These are phyloP conservation scores for Earliella scabrosa DNA, from an alignment of 1,284 basidiomycete species.

Conservation along the genomic window DNA sequence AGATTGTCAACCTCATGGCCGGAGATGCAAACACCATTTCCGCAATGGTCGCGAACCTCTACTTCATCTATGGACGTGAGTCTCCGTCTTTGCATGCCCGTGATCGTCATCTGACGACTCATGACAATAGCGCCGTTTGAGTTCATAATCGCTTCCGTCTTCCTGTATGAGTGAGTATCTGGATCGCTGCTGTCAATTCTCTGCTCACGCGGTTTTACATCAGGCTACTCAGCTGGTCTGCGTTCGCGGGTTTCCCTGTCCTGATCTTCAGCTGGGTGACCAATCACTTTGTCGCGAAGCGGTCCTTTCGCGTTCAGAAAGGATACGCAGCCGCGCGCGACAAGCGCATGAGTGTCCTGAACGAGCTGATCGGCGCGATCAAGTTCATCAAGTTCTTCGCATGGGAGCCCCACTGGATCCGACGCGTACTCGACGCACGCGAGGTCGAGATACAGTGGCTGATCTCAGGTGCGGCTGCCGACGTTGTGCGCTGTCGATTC, in stretches of 20 bases:
- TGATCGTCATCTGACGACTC: background rate
- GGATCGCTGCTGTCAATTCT: background rate
- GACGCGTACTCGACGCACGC: slow-evolving; percentile 59
- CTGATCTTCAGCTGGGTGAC: slow-evolving; percentile 76
- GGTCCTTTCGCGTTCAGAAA: slow-evolving; percentile 75
- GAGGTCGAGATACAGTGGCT: slow-evolving; percentile 72
- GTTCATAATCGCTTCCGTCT: slow-evolving; percentile 72
- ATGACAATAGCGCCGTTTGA: slow-evolving; percentile 79
- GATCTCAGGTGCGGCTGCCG: no score
- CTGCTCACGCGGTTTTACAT: slow-evolving; percentile 6
- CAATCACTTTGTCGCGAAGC: slow-evolving; percentile 65
- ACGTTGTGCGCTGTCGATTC: no score
- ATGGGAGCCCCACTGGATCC: slow-evolving; percentile 80
- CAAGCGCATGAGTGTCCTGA: slow-evolving; percentile 84
- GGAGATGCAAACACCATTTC: slow-evolving; percentile 65
- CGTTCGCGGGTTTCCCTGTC: slow-evolving; percentile 84
- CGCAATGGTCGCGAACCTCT: slow-evolving; percentile 53
- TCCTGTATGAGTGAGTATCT: slow-evolving; percentile 72
- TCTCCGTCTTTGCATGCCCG: background rate
- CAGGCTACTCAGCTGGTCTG: slow-evolving; percentile 82
- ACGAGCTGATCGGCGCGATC: slow-evolving; percentile 82
- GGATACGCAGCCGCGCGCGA: slow-evolving; percentile 77
- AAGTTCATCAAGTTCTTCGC: slow-evolving; percentile 91
- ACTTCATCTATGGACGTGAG: slow-evolving; percentile 68
- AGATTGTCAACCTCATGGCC: slow-evolving; percentile 82